Evolutionary conservation across 2,329 filamentous ascomycete genomes (phyloP).

Genomic region (Acrocalymma vagum): DNA sequence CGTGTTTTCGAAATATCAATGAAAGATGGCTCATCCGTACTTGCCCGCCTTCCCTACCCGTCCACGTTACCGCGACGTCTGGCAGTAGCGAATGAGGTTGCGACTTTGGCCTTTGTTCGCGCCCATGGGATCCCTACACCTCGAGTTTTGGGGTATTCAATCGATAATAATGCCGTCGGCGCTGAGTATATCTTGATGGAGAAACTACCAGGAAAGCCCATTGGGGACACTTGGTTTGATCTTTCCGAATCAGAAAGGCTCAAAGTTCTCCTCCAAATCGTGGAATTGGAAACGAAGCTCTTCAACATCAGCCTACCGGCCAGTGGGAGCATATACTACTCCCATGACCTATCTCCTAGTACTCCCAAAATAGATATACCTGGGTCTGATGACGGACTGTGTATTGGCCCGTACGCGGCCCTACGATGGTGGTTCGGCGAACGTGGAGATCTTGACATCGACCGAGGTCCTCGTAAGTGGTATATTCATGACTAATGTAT

Average conservation of each 20-base stretch:
- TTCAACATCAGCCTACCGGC: conserved; percentile 26
- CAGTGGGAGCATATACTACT: conserved; percentile 35
- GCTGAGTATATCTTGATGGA: conserved; percentile 44
- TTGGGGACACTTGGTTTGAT: conserved; percentile 30
- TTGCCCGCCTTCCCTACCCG: conserved; percentile 46
- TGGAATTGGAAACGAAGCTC: conserved; percentile 27
- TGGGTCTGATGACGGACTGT: conserved; percentile 20
- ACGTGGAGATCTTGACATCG: conserved; percentile 22
- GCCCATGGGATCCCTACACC: conserved; percentile 32
- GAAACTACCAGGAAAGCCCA: conserved; percentile 24
- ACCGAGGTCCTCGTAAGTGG: conserved; percentile 33
- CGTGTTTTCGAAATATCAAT: conserved; percentile 41
- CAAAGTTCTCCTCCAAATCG: conserved; percentile 23
- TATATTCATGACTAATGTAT: background rate
- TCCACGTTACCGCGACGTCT: conserved; percentile 33
- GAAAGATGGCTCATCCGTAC: conserved; percentile 31
- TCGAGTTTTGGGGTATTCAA: conserved; percentile 28
- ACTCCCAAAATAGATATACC: conserved; percentile 19
- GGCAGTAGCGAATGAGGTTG: conserved; percentile 49
- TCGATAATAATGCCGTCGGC: conserved; percentile 29
- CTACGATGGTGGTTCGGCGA: conserved; percentile 29
- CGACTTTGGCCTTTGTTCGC: conserved; percentile 44
- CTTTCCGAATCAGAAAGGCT: conserved; percentile 27
- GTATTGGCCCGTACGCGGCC: conserved; percentile 27
- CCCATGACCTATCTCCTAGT: conserved; percentile 11